Percentiles rank a stretch among this genome's conserved stretches.
Evolutionary conservation across 495 filamentous ascomycete genomes (phyloP).

Genomic region (Endocarpon pusillum): DNA sequence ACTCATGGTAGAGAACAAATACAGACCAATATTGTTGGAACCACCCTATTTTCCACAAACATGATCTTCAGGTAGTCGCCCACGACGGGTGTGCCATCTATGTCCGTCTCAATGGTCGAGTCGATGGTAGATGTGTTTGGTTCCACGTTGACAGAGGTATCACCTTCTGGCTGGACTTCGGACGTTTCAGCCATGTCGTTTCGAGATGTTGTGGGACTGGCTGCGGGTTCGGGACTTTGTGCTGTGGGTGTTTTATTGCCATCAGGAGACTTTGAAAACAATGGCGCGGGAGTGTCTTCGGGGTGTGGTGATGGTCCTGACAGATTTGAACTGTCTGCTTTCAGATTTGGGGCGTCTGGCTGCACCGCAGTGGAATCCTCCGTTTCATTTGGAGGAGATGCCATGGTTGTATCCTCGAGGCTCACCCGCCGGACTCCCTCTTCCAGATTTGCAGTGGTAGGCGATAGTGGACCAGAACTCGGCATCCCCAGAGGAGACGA

Average conservation of each 20-base stretch:
- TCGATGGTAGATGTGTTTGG: conserved; percentile 12
- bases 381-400: conserved; percentile 6
- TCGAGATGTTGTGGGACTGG: conserved; percentile 2
- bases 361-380: conserved; percentile 1
- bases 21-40: conserved; percentile 86
- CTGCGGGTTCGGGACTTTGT: not conserved
- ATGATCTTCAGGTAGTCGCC: conserved; percentile 93
- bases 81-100: conserved; percentile 72
- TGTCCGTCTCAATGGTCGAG: conserved; percentile 26
- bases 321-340: conserved; percentile 14
- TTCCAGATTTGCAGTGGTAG: conserved; percentile 30
- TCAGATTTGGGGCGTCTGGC: conserved; percentile 3
- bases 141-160: conserved; percentile 12
- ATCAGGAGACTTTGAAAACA: conserved; percentile 31
- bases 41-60: conserved; percentile 86
- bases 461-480: conserved; percentile 24
- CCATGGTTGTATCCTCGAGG: conserved; percentile 29
- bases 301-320: conserved; percentile 41
- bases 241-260: conserved; percentile 1
- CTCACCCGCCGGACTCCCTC: conserved; percentile 34
- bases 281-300: conserved; percentile 50
- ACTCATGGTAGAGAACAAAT: conserved; percentile 2
- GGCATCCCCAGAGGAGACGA: conserved; percentile 5
- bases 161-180: conserved; percentile 10
- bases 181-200: too few relatives aligned